A percentile compares a stretch with the other conserved stretches of the same genome.
Evolutionary conservation across 78 protist species (phyloP).

Genomic region (Blattamonas nauphoetae): DNA sequence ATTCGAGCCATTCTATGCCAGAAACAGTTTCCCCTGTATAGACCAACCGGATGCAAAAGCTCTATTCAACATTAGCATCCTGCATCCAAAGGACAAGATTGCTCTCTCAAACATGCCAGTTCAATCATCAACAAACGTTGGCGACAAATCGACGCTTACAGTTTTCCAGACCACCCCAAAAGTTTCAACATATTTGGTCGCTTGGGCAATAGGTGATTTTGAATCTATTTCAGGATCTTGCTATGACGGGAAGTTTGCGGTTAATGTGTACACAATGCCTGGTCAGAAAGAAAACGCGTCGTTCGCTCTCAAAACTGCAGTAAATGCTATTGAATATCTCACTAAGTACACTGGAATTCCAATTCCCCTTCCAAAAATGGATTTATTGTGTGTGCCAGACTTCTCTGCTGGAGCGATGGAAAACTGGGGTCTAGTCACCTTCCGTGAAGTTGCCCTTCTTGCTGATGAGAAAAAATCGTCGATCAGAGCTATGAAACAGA

Average conservation of each 20-base stretch:
- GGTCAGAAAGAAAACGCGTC: neutral
- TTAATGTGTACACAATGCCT: conserved; percentile 22
- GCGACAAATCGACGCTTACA: neutral
- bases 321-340: neutral
- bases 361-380: conserved; percentile 32
- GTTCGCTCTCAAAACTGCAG: conserved; percentile 19
- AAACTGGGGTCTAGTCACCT: conserved; percentile 41
- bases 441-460: conserved; percentile 54
- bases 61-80: neutral
- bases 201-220: conserved; percentile 1
- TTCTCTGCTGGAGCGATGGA: conserved; percentile 40
- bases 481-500: neutral
- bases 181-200: conserved; percentile 26
- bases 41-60: conserved; percentile 11
- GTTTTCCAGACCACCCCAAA: neutral
- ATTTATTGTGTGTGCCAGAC: conserved; percentile 18
- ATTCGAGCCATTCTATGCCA: neutral
- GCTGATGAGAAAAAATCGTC: conserved; percentile 18
- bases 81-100: neutral
- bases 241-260: neutral
- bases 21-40: conserved; percentile 1
- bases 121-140: neutral
- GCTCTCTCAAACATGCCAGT: conserved; percentile 15
- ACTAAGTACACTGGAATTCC: neutral
- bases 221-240: neutral